Evolutionary conservation across 1,284 basidiomycete species (phyloP), one percentile per base, ranked within the genome.

Genomic region (Golubevia pallescens): DNA sequence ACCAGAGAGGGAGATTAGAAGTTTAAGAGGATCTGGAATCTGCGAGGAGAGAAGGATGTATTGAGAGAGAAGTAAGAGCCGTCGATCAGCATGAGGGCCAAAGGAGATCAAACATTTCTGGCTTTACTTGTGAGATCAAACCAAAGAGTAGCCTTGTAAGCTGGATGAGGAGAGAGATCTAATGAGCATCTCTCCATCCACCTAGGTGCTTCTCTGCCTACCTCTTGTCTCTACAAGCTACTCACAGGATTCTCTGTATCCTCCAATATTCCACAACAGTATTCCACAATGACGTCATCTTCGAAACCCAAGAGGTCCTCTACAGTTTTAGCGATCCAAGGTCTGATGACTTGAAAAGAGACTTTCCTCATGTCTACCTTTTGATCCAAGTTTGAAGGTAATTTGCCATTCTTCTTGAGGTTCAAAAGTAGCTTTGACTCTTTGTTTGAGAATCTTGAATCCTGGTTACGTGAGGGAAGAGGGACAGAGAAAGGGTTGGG

Each of bases 271-370:
- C 77, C 74, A 21, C 57, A 56, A 1, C 74, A 70, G 23, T 81
- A 81, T 64, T 84, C 83, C 2, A 76, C 74, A 8, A 85, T 76
- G 14, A 85, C 78, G 28, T 85, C 83, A 65, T 85, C 83, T 55
- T 85, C 83, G 58, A 85, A 80, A 3, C 80, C 81, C 0, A 84
- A 61, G 21, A 85, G 68, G 54, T 72, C 67, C 20, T 70, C 74
- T 34, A 81, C 60, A 8, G 68, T 63, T 3, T 64, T 65, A 0
- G 71, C 62, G 13, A 83, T 79, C 83, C 83, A 85, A 0, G 78
- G 77, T 6, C 28, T 2, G 2, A 28, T 28, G 28, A 28, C 28
- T 8, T 70, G 67, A 10, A 81, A 65, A 52, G 75, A 75, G 24
- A 84, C 79, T 67, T 77, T 78, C 54, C 53, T 28, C 71, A 75